A percentile compares a stretch with the other conserved stretches of the same genome.
Evolutionary conservation across 768 basidiomycete genomes (phyloP).

Genomic region (Mycena galericulata): DNA sequence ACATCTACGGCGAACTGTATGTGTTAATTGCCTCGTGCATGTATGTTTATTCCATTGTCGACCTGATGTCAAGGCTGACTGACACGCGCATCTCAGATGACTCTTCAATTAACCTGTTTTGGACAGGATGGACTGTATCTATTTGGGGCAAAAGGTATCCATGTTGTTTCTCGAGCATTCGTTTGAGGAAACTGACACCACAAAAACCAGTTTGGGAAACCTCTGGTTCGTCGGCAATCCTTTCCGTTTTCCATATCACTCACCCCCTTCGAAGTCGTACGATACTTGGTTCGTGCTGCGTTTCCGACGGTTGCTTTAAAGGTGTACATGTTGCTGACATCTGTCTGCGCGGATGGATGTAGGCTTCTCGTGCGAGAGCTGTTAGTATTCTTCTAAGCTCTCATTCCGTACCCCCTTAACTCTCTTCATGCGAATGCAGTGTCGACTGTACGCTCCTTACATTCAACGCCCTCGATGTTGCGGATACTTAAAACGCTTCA

Average conservation of each 20-base stretch:
- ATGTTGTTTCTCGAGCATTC: conserved; percentile 5
- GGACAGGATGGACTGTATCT: conserved; percentile 92
- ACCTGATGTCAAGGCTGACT: background rate
- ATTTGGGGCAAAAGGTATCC: conserved; percentile 89
- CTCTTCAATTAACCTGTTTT: background rate
- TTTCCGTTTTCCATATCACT: background rate
- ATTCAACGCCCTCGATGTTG: background rate
- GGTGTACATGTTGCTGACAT: background rate
- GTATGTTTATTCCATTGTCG: background rate
- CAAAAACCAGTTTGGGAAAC: conserved; percentile 86
- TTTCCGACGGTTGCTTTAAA: background rate
- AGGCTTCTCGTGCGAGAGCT: conserved; percentile 47
- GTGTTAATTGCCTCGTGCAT: conserved; percentile 31
- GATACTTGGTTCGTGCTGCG: conserved; percentile 64
- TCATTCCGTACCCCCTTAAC: background rate
- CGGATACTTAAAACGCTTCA: conserved; percentile 39
- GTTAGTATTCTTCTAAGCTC: conserved; percentile 48
- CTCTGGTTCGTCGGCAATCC: conserved; percentile 63
- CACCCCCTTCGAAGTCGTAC: conserved; percentile 52
- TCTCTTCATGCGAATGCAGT: conserved; percentile 49
- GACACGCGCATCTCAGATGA: background rate
- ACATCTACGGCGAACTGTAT: conserved; percentile 96
- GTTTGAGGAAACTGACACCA: background rate
- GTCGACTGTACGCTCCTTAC: conserved; percentile 71
- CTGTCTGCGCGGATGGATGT: conserved; percentile 21